Base-by-base conservation (phyloP, 2,329 filamentous ascomycete species). In the Botrytis aclada region DNA sequence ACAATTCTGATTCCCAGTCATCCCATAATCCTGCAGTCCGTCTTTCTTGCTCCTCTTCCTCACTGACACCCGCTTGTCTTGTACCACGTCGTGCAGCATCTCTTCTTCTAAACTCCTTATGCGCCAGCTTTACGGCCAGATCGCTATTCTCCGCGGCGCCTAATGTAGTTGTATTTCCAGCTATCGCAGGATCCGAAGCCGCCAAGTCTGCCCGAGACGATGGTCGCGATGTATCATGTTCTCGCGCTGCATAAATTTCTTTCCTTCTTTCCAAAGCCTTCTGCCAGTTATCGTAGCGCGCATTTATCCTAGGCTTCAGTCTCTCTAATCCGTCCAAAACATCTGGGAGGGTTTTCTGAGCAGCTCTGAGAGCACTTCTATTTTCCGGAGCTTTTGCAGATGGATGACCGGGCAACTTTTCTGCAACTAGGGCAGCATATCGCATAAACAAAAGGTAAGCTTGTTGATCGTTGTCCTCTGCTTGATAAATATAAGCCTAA, bases 391-490 rank as follows among this genome's bases (percentile, higher is more conserved):
- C 87, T 77, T 88, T 91, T 63, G 89, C 89, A 72, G 96, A 89
- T 1, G 95, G 94, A 78, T 98, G 96, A 1, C 84, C 87, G 0
- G 88, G 86, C 14, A 99, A 85, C 71, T 92, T 87, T 10, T 93
- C 88, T 41, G 97, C 84, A 37, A 97, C 88, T n/a, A 99, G 89
- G 70, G 91, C 87, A 16, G 94, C 94, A 83, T 97, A 94, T 77
- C 96, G 90, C 81, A 96, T 93, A n/a, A 97, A 88, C 74, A 98
- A 89, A 71, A 98, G 88, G 82, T 97, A 99, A 7, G 95, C 93
- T 80, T 96, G 92, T 78, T 94, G 89, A 76, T 94, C 89, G 82
- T 98, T 95, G 79, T 92, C 91, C 82, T 98, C 95, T 60, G 88
- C 88, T 79, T 96, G 88, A 80, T 97, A 97, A 78, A 95, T 93